phyloP scores from a whole-genome alignment of 768 basidiomycete species.

The Pleurotus pulmonarius region DNA sequence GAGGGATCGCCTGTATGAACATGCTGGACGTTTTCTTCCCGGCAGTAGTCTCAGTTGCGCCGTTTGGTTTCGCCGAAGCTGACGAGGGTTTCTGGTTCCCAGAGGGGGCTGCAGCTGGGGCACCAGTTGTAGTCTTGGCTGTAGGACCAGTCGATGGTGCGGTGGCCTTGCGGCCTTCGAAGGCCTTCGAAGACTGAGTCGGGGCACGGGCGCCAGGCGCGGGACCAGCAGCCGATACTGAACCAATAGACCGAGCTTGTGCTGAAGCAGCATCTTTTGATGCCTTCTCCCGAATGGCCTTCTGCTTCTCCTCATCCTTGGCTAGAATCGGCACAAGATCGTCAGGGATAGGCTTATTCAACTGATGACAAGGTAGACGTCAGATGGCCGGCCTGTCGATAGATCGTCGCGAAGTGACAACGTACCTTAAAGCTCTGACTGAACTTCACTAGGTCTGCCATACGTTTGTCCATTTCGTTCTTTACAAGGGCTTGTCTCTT shows the following conservation, averaged over 20 bases:
- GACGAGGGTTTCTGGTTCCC: conserved; percentile 22
- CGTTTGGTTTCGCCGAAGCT: conserved; percentile 23
- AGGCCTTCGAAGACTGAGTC: conserved; percentile 3
- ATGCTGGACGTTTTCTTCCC: conserved; percentile 57
- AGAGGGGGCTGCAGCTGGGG: conserved; percentile 17
- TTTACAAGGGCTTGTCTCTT: conserved; percentile 88
- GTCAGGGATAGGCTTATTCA: conserved; percentile 93
- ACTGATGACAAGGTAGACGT: conserved; percentile 36
- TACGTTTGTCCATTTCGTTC: conserved; percentile 91
- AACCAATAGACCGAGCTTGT: conserved; percentile 69
- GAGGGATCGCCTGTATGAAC: conserved; percentile 87
- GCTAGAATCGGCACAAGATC: conserved; percentile 91
- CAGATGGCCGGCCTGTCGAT: neutral
- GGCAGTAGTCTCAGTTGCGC: conserved; percentile 27
- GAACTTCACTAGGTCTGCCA: conserved; percentile 92
- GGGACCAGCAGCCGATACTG: conserved; percentile 41
- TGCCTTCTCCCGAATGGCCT: conserved; percentile 76
- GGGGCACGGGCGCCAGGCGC: conserved; percentile 23
- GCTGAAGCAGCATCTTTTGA: conserved; percentile 60
- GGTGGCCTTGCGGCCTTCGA: conserved; percentile 15
- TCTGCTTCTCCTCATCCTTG: conserved; percentile 91
- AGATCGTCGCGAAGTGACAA: neutral
- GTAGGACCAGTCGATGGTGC: conserved; percentile 19
- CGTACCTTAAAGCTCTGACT: conserved; percentile 91
- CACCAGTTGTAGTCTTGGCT: conserved; percentile 20